A percentile compares a stretch with the other conserved stretches of the same genome.
Conservation (phyloP, 345 rosid species). For the Eucalyptus virginea region DNA sequence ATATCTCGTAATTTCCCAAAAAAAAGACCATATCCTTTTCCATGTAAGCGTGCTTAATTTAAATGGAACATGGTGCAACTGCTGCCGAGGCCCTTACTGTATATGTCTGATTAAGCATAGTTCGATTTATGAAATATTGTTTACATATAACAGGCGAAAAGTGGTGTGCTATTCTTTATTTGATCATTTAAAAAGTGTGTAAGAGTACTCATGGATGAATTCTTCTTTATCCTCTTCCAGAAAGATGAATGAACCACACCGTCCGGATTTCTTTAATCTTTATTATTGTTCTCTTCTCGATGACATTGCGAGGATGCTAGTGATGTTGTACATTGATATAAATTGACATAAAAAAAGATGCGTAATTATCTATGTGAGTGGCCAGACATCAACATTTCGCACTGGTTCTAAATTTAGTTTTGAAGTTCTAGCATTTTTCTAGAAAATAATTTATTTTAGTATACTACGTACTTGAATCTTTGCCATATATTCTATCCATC, state of each 20-base stretch:
- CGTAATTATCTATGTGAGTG: rapidly evolving
- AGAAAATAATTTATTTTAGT: neutral
- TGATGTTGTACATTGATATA: neutral
- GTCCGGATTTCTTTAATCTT: neutral
- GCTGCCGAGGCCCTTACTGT: neutral
- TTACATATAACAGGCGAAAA: neutral
- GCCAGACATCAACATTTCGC: neutral
- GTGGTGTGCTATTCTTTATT: neutral
- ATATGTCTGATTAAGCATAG: neutral
- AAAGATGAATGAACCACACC: neutral
- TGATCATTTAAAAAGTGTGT: neutral
- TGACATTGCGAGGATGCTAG: neutral
- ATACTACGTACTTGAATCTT: neutral
- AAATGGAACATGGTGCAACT: neutral
- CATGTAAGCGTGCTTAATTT: neutral
- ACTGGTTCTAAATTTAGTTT: neutral
- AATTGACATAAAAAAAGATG: neutral
- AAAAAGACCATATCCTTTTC: neutral
- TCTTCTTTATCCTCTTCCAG: neutral
- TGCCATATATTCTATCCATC: neutral
- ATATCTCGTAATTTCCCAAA: neutral
- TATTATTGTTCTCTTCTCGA: neutral
- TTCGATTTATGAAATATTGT: neutral
- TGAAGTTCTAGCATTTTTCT: neutral
- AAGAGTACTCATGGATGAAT: neutral